Conservation (phyloP, 1,284 basidiomycete genomes). For the Lentinula novae-zelandiae region DNA sequence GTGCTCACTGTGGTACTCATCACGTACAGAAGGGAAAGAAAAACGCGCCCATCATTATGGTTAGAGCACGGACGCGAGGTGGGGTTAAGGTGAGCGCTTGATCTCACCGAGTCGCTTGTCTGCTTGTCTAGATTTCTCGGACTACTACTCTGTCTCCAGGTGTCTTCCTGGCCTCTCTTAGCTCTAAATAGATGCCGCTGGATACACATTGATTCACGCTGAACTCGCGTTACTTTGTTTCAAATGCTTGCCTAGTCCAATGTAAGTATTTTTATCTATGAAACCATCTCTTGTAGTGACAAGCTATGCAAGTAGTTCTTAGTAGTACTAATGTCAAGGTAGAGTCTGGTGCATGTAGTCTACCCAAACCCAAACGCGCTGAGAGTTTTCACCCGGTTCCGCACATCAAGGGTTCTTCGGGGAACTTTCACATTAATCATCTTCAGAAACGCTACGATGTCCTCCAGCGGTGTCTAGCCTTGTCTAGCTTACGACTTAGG, state of each 20-base stretch:
- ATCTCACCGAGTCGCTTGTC: too few species aligned
- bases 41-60: not conserved
- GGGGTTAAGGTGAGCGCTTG: not conserved
- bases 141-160: too few species aligned
- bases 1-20: constrained; percentile 15
- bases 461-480: not conserved
- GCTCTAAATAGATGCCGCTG: not conserved
- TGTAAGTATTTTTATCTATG: not conserved
- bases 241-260: not conserved
- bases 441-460: too few species aligned
- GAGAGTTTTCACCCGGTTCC: too few species aligned
- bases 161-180: too few species aligned
- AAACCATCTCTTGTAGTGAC: not conserved
- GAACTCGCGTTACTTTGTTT: not conserved
- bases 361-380: too few species aligned
- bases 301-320: not conserved
- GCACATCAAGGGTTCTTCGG: too few species aligned
- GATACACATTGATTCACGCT: not conserved
- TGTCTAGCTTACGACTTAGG: not conserved
- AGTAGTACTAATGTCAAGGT: too few species aligned
- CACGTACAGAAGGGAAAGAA: not conserved
- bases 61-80: not conserved
- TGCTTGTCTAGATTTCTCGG: too few species aligned
- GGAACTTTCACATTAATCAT: too few species aligned
- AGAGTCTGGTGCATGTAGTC: too few species aligned